Conservation (phyloP, 352 stramenopile genomes). For the Phytophthora aleatoria region DNA sequence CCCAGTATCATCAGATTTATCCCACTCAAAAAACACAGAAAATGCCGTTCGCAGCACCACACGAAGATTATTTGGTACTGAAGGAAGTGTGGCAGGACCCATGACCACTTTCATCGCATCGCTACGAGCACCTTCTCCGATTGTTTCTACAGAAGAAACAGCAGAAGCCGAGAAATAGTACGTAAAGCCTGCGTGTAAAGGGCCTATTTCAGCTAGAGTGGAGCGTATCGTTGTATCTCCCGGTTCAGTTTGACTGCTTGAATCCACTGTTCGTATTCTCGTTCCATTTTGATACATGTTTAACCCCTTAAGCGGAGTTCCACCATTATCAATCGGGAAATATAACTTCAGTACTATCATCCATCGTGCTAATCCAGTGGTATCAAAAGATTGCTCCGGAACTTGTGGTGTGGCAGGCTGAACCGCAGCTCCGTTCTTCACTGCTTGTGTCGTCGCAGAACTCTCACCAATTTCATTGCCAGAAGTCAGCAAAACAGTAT, state of each 20-base stretch:
- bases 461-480: constrained; percentile 38
- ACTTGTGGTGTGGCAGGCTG: constrained; percentile 27
- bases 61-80: constrained; percentile 37
- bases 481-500: constrained; percentile 33
- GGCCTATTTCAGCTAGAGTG: constrained; percentile 26
- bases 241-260: constrained; percentile 11
- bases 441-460: background rate
- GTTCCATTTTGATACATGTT: constrained; percentile 52
- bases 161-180: constrained; percentile 46
- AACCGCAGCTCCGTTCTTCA: constrained; percentile 38
- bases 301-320: constrained; percentile 36
- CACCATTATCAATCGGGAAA: constrained; percentile 47
- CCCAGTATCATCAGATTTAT: constrained; percentile 42
- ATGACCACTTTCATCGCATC: constrained; percentile 30
- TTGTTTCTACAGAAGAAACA: constrained; percentile 25
- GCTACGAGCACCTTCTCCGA: constrained; percentile 48
- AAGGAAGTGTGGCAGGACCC: constrained; percentile 39
- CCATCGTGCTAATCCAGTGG: constrained; percentile 29
- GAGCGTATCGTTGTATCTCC: constrained; percentile 14
- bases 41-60: constrained; percentile 29
- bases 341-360: constrained; percentile 41
- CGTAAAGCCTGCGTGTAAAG: constrained; percentile 32
- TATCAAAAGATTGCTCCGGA: constrained; percentile 25
- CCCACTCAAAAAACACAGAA: constrained; percentile 48
- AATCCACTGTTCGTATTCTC: constrained; percentile 22